Base-by-base conservation (phyloP, 179 eudicot genomes). In the Drosera spatulata region DNA sequence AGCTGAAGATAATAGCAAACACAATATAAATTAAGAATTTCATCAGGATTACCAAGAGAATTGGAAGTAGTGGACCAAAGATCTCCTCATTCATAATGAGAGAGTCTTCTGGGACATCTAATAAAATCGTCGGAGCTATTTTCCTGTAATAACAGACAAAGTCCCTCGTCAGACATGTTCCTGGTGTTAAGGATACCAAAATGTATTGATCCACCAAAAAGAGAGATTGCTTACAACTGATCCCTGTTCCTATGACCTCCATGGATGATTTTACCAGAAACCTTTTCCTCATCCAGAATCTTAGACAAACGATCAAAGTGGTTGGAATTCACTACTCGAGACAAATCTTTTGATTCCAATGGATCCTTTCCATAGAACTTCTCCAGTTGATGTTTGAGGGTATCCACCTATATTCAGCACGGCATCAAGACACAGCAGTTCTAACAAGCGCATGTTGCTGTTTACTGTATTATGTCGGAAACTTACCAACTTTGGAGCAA, bases 21-120 rank as follows among this genome's bases (percentile, higher is more conserved):
- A 22, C 33, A 22, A 22, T 22, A 22, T 22, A 22, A 22, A 22
- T 22, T 22, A 22, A 22, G 33, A 22, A n/a, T 2, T 3, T 55
- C 7, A 33, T 39, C 12, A n/a, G 40, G 59, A 58, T 59, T 84
- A 89, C 97, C 79, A 89, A 87, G 69, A 87, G 5, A 66, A 89
- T 84, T 49, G 97, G 95, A 77, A 89, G 93, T 71, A 89, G 59
- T 55, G 97, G 97, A 54, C 97, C 97, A 61, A 89, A 89, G 63
- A 89, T 82, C 71, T 89, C 97, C 68, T 89, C 97, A 13, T 55
- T 84, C 97, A 89, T 84, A 53, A 89, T 76, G 59, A 73, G 58
- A 53, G 95, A 80, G 64, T 87, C 91, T 58, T 63, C 75, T 6
- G 97, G 97, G 54, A 63, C 85, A 82, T 22, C 33, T 22, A 22